phyloP scores from a whole-genome alignment of 2,329 filamentous ascomycete species.

The Lasiodiplodia citricola region DNA sequence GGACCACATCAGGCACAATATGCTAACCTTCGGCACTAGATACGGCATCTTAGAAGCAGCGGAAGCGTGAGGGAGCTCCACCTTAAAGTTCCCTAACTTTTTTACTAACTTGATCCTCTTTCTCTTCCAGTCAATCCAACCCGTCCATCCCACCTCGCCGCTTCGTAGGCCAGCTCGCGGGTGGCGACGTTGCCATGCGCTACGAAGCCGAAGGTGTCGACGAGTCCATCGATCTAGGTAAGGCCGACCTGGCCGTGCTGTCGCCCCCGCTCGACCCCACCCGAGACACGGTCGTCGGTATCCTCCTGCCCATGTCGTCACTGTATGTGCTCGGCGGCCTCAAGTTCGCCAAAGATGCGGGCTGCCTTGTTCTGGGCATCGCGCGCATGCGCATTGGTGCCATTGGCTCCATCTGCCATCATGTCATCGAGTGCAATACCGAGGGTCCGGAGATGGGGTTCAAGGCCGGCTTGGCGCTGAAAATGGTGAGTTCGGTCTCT shows the following conservation, averaged over 20 bases:
- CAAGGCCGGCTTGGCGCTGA: conserved; percentile 11
- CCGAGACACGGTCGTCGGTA: conserved; percentile 15
- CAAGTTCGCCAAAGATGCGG: background rate
- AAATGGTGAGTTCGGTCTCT: background rate
- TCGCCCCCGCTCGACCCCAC: conserved; percentile 7
- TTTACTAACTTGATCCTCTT: background rate
- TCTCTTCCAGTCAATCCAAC: background rate
- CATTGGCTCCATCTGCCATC: conserved; percentile 35
- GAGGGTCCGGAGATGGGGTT: conserved; percentile 21
- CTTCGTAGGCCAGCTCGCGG: conserved; percentile 13
- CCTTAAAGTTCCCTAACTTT: background rate
- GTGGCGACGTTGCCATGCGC: conserved; percentile 7
- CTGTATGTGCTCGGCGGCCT: conserved; percentile 18
- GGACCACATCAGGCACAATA: no score
- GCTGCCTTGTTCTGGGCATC: conserved; percentile 10
- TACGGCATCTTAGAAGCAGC: conserved; percentile 19
- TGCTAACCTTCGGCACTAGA: background rate
- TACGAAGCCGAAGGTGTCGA: conserved; percentile 17
- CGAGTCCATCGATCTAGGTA: conserved; percentile 11
- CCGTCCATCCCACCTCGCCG: conserved; percentile 17
- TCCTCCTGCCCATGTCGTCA: conserved; percentile 6
- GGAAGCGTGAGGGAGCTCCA: background rate
- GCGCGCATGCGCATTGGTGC: conserved; percentile 4
- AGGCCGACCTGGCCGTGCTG: conserved; percentile 10
- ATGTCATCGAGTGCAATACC: conserved; percentile 30